Conservation (phyloP, 2,329 filamentous ascomycete genomes). For the Diplodia intermedia region DNA sequence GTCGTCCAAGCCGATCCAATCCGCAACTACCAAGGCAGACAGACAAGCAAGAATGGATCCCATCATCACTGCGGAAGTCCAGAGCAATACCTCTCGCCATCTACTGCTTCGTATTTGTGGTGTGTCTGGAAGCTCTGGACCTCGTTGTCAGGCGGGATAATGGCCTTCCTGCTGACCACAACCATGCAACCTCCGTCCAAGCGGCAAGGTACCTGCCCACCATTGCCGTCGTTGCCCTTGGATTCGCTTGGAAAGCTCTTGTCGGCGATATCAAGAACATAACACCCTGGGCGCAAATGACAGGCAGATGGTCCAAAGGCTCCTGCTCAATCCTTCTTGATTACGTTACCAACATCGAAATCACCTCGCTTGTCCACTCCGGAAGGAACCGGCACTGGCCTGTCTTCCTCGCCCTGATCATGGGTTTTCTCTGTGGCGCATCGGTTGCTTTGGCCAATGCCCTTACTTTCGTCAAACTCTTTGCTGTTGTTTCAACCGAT, state of each 20-base stretch:
- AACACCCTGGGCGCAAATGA: too few species aligned
- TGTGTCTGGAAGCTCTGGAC: conserved; percentile 1
- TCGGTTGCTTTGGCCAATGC: background rate
- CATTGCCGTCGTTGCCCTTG: background rate
- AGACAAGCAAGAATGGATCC: background rate
- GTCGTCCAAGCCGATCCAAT: background rate
- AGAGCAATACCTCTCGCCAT: conserved; percentile 4
- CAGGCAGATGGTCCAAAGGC: too few species aligned
- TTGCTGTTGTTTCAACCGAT: background rate
- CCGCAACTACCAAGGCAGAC: background rate
- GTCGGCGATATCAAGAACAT: too few species aligned
- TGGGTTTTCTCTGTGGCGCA: background rate
- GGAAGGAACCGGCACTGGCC: background rate
- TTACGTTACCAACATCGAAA: too few species aligned
- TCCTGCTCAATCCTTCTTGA: too few species aligned
- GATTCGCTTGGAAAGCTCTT: too few species aligned
- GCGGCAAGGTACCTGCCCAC: background rate
- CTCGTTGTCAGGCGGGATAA: background rate
- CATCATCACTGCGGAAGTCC: background rate
- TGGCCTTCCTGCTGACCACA: conserved; percentile 1
- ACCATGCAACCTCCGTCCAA: background rate
- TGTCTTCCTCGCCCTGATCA: background rate
- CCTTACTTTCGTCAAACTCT: background rate
- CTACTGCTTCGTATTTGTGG: conserved; percentile 1
- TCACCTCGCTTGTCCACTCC: too few species aligned